A percentile compares a stretch with the other conserved stretches of the same genome.
These are phyloP conservation scores for Geum urbanum DNA, from an alignment of 306 rosid species.

Conservation along the genomic window DNA sequence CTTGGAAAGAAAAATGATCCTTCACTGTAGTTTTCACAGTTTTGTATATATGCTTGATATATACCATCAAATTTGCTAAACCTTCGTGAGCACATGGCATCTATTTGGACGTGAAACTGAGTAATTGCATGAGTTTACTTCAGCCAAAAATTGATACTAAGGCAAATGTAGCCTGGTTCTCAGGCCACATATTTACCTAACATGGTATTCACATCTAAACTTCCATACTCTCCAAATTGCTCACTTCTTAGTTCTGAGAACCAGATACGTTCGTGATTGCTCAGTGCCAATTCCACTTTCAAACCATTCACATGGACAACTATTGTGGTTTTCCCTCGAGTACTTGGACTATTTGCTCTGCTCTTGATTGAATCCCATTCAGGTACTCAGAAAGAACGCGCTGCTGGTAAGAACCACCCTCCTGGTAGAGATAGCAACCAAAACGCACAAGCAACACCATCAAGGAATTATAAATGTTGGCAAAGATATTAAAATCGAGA, in stretches of 20 bases:
- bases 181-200: background rate
- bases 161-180: background rate
- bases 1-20: no score
- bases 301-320: slow-evolving; percentile 16
- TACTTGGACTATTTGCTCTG: slow-evolving; percentile 58
- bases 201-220: slow-evolving; percentile 9
- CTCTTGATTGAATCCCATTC: slow-evolving; percentile 75
- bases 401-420: slow-evolving; percentile 94
- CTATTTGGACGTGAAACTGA: no score
- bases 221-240: background rate
- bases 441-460: slow-evolving; percentile 14
- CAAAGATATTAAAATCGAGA: slow-evolving; percentile 6
- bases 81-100: no score
- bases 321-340: slow-evolving; percentile 53
- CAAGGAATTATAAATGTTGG: slow-evolving; percentile 13
- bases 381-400: slow-evolving; percentile 70
- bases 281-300: slow-evolving; percentile 10
- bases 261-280: slow-evolving; percentile 21
- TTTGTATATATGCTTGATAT: no score
- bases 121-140: background rate
- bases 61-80: no score
- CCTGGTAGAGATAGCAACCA: slow-evolving; percentile 40
- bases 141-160: background rate
- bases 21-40: no score
- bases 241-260: slow-evolving; percentile 4